Evolutionary conservation across 2,329 filamentous ascomycete genomes (phyloP), one percentile per base, ranked within the genome.

Genomic region (Rutstroemia sp.): DNA sequence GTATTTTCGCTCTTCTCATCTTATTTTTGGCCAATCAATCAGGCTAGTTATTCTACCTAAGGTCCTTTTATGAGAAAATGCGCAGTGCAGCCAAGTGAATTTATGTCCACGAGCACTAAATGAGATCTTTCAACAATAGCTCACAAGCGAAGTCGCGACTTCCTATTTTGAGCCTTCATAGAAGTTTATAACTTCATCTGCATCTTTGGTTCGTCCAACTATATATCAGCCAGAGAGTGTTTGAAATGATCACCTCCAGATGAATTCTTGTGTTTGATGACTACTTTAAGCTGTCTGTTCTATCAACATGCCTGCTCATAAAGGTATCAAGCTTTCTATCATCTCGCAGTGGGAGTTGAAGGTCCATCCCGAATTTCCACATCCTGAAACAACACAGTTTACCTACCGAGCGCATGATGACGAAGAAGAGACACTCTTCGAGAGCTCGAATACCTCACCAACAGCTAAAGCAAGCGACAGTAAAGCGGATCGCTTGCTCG

Each of bases 321-420:
- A 63, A 54, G 66, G 65, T 10, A 63, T 70, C 41, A 59, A 61
- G 49, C 25, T 70, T 9, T 57, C 60, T 4, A 51, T 70, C 7
- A 53, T 69, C 21, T 68, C 65, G 5, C 59, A 67, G 27, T 48
- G 57, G 37, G 63, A 65, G 17, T 61, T 66, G 14, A 60, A 71
- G 46, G 67, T 64, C 19, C 71, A 83, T 3, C 74, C 75, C 14
- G 80, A 84, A 63, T 82, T 78, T 62, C 76, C 78, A 19, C 78
- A 82, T 59, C 78, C 78, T 0, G 77, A 81, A 50, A 73, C 72
- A 50, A 75, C 75, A 0, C 78, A 75, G 16, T 71, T 75, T 45
- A 67, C 64, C 3, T 69, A 75, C 25, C 55, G 62, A 21, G 61
- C 60, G 30, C 57, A 58, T 21, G 27, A 55, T 48, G 23, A n/a